These are phyloP conservation scores for Ambrosia hybrid DNA, from an alignment of 140 eudicot genomes.

Conservation along the genomic window DNA sequence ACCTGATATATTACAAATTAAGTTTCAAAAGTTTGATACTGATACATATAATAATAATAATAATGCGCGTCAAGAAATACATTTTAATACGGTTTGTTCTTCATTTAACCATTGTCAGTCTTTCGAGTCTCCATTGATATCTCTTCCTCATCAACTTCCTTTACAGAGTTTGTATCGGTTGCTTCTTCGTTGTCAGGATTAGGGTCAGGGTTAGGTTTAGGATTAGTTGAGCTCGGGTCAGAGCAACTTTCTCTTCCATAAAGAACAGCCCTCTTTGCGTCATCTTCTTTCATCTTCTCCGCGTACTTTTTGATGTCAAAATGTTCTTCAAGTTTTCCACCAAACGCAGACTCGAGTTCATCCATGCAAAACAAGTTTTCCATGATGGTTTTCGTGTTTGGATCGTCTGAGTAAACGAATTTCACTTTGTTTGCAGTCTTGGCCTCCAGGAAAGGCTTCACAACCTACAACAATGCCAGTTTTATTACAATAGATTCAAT, in stretches of 20 bases:
- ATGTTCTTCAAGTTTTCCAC: conserved; percentile 51
- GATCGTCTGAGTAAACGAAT: conserved; percentile 63
- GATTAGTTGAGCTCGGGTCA: not conserved
- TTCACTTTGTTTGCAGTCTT: conserved; percentile 80
- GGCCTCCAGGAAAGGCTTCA: conserved; percentile 77
- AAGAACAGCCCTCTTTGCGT: conserved; percentile 42
- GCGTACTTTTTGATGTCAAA: conserved; percentile 68
- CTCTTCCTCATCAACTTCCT: conserved; percentile 31
- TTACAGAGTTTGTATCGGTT: conserved; percentile 15
- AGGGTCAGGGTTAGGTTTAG: conserved; percentile 27
- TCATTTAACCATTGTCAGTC: not conserved
- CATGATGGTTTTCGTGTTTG: conserved; percentile 53
- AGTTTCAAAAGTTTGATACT: too few species aligned
- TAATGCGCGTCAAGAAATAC: too few species aligned
- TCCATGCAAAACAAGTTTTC: conserved; percentile 61
- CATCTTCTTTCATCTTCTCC: conserved; percentile 78
- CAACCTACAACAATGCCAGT: conserved; percentile 43
- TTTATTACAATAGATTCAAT: not conserved
- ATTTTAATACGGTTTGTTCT: too few species aligned
- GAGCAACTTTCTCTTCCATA: conserved; percentile 31
- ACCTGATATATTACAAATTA: too few species aligned
- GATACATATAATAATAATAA: too few species aligned
- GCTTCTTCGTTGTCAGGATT: conserved; percentile 29
- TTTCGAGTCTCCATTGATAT: conserved; percentile 18
- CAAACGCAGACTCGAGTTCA: conserved; percentile 68